These are phyloP conservation scores for Colletotrichum lindemuthianum DNA, from an alignment of 2,329 filamentous ascomycete species.

Conservation along the genomic window DNA sequence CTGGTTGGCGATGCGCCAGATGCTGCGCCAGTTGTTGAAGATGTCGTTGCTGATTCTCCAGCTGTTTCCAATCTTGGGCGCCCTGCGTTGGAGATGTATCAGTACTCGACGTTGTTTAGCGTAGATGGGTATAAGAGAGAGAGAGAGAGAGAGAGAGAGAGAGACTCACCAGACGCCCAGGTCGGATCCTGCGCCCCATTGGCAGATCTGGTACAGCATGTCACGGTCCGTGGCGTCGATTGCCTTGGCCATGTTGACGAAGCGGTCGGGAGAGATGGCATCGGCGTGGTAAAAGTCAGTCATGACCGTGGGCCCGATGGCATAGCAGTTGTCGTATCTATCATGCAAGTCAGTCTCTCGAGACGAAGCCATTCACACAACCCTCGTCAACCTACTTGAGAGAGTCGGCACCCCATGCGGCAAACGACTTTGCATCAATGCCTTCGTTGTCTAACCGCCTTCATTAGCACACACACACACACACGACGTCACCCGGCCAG, in stretches of 20 bases:
- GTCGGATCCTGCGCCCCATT: constrained; percentile 62
- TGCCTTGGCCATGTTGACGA: constrained; percentile 57
- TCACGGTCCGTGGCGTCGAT: constrained; percentile 51
- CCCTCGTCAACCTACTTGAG: constrained; percentile 56
- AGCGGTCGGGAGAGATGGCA: constrained; percentile 52
- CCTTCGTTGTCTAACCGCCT: constrained; percentile 49
- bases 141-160: not conserved
- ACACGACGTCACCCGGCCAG: too few species aligned
- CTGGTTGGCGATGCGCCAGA: constrained; percentile 63
- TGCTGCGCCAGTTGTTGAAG: constrained; percentile 59
- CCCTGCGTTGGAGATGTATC: constrained; percentile 6
- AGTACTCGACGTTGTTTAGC: too few species aligned
- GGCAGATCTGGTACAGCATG: constrained; percentile 61
- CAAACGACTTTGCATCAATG: constrained; percentile 53
- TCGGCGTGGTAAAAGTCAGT: constrained; percentile 52
- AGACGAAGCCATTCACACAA: not conserved
- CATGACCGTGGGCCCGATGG: constrained; percentile 52
- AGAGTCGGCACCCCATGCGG: constrained; percentile 56
- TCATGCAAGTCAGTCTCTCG: rapidly evolving
- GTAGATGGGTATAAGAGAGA: too few species aligned
- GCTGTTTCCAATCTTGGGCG: constrained; percentile 47
- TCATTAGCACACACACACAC: not conserved
- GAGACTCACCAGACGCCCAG: constrained; percentile 53
- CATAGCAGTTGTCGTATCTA: constrained; percentile 61
- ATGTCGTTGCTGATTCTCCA: constrained; percentile 66